Percentiles rank a stretch among this genome's conserved stretches.
Conservation (phyloP, 495 filamentous ascomycete species). For the Penicillium samsonianum region DNA sequence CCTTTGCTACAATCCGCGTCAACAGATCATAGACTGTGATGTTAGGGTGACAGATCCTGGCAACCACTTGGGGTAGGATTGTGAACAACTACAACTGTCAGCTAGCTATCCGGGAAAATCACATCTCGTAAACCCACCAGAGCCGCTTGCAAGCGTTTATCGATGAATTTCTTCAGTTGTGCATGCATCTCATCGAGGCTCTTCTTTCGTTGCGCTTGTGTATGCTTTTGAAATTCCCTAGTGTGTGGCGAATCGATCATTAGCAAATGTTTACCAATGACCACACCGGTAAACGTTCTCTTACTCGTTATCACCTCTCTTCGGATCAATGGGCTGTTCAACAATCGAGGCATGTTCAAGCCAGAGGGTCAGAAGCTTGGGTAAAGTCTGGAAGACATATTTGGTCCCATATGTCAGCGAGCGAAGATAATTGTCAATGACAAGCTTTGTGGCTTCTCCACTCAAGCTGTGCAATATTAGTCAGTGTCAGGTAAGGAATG, state of each 20-base stretch:
- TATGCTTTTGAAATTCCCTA: constrained; percentile 59
- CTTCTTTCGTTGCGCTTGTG: constrained; percentile 57
- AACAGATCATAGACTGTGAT: constrained; percentile 71
- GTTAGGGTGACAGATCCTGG: constrained; percentile 86
- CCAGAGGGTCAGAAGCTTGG: constrained; percentile 89
- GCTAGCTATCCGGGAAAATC: neutral
- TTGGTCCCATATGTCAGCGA: constrained; percentile 87
- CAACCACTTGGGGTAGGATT: constrained; percentile 86
- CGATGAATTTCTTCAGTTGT: constrained; percentile 70
- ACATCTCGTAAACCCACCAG: constrained; percentile 40
- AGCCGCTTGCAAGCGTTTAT: constrained; percentile 72
- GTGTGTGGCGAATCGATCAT: constrained; percentile 5
- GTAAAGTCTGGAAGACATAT: constrained; percentile 91
- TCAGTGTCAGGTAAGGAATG: constrained; percentile 3
- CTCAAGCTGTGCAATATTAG: constrained; percentile 41
- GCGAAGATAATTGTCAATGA: constrained; percentile 89
- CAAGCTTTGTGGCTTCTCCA: constrained; percentile 83
- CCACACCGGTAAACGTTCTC: constrained; percentile 22
- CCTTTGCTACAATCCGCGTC: constrained; percentile 75
- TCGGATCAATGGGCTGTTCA: constrained; percentile 65
- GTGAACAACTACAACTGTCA: constrained; percentile 69
- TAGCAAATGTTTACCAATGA: constrained; percentile 5
- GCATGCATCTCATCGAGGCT: constrained; percentile 70
- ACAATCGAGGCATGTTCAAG: constrained; percentile 81
- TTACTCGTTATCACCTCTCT: constrained; percentile 60